A percentile compares a stretch with the other conserved stretches of the same genome.
These are phyloP conservation scores for Plantago major DNA, from an alignment of 257 asterid species.

Conservation along the genomic window DNA sequence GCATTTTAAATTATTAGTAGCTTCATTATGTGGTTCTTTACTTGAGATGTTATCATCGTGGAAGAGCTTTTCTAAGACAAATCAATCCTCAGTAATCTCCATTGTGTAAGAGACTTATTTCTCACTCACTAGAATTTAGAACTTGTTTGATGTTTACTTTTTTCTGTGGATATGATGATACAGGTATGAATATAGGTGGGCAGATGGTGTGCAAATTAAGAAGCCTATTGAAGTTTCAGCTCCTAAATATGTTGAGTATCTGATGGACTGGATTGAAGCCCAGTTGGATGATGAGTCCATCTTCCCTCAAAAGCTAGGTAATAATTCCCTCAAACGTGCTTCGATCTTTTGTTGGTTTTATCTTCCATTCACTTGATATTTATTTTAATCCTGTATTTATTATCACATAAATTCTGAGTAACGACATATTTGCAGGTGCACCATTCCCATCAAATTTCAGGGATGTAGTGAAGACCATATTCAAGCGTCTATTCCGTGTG, in stretches of 20 bases:
- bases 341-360: not conserved
- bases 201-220: conserved; percentile 85
- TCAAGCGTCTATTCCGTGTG: conserved; percentile 77
- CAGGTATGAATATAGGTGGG: conserved; percentile 97
- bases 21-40: too few relatives aligned
- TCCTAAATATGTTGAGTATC: conserved; percentile 46
- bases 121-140: not conserved
- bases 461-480: conserved; percentile 80
- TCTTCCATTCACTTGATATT: not conserved
- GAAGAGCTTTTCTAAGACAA: not conserved
- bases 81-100: not conserved
- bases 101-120: not conserved
- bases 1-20: too few relatives aligned
- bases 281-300: conserved; percentile 50
- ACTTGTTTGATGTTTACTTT: not conserved
- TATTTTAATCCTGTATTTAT: not conserved
- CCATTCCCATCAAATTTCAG: conserved; percentile 77
- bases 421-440: conserved; percentile 47
- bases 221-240: conserved; percentile 93
- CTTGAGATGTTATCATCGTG: too few relatives aligned
- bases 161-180: conserved; percentile 8
- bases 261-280: conserved; percentile 57
- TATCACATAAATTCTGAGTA: conserved; percentile 17
- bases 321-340: not conserved
- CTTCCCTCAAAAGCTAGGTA: conserved; percentile 62